Evolutionary conservation across 2,329 filamentous ascomycete species (phyloP).

Genomic region (Chalaropsis ovoidea): DNA sequence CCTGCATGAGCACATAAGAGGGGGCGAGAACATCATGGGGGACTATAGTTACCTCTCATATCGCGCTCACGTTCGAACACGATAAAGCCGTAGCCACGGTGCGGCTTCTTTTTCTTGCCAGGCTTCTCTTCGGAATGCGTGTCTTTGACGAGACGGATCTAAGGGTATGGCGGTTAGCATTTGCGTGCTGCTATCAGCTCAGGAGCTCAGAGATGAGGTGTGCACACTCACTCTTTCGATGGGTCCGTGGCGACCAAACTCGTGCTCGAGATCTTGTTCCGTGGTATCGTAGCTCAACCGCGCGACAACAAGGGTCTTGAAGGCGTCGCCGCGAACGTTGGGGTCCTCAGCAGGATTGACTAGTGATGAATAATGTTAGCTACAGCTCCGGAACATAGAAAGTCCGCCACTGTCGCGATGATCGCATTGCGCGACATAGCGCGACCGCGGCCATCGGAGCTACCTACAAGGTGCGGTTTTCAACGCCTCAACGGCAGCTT

Average conservation of each 20-base stretch:
- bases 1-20: constrained; percentile 26
- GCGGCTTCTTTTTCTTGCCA: constrained; percentile 70
- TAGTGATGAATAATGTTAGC: constrained; percentile 31
- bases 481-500: constrained; percentile 53
- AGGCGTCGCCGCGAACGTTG: constrained; percentile 84
- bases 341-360: constrained; percentile 76
- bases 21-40: constrained; percentile 32
- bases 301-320: constrained; percentile 87
- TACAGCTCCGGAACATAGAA: not conserved
- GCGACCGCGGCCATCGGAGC: not conserved
- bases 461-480: constrained; percentile 37
- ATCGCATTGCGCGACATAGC: not conserved
- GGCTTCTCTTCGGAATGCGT: constrained; percentile 57
- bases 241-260: constrained; percentile 86
- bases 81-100: constrained; percentile 90
- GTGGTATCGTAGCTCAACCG: constrained; percentile 82
- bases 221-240: constrained; percentile 78
- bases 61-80: constrained; percentile 96
- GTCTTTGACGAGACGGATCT: constrained; percentile 84
- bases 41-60: constrained; percentile 79
- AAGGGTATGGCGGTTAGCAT: constrained; percentile 28
- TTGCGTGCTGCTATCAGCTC: not conserved
- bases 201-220: not conserved
- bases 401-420: too few species aligned
- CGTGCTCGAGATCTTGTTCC: constrained; percentile 80